Conservation (phyloP, 1,284 basidiomycete species). For the Inonotus obliquus region DNA sequence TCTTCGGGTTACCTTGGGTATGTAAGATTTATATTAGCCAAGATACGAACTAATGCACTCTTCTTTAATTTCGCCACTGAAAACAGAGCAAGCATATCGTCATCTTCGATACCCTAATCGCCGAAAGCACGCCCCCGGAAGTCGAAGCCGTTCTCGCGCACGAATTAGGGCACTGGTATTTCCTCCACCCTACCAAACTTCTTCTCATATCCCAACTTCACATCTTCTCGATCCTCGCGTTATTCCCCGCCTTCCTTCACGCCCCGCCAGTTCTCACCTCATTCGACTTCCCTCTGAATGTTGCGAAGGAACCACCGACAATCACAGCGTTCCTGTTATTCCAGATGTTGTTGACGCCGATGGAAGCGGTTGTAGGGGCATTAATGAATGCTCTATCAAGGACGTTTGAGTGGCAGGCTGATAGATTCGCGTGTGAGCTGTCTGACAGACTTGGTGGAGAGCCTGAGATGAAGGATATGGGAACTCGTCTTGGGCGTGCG, state of each 20-base stretch:
- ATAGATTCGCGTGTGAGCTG: slow-evolving; percentile 74
- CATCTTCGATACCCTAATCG: slow-evolving; percentile 94
- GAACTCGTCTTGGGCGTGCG: slow-evolving; percentile 74
- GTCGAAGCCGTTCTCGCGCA: slow-evolving; percentile 89
- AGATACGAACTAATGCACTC: slow-evolving; percentile 4
- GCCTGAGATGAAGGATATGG: slow-evolving; percentile 62
- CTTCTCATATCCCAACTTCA: slow-evolving; percentile 84
- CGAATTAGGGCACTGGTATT: slow-evolving; percentile 95
- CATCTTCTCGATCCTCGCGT: slow-evolving; percentile 79
- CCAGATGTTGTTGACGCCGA: slow-evolving; percentile 82
- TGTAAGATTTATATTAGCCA: slow-evolving; percentile 17
- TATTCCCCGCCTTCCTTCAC: slow-evolving; percentile 91
- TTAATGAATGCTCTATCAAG: slow-evolving; percentile 78
- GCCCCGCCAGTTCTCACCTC: slow-evolving; percentile 80
- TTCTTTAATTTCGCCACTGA: not conserved
- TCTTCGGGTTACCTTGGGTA: slow-evolving; percentile 91
- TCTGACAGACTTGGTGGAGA: slow-evolving; percentile 33
- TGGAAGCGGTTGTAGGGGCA: slow-evolving; percentile 76
- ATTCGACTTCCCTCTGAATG: slow-evolving; percentile 78
- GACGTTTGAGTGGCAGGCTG: slow-evolving; percentile 87
- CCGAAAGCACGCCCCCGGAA: slow-evolving; percentile 83
- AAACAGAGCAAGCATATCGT: slow-evolving; percentile 85
- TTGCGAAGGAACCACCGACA: slow-evolving; percentile 71
- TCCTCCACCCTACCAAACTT: slow-evolving; percentile 85
- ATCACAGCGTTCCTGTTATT: slow-evolving; percentile 88